These are phyloP conservation scores for Fimicolochytrium jonesii DNA, from an alignment of 192 early-diverging fungal genomes.

Conservation along the genomic window DNA sequence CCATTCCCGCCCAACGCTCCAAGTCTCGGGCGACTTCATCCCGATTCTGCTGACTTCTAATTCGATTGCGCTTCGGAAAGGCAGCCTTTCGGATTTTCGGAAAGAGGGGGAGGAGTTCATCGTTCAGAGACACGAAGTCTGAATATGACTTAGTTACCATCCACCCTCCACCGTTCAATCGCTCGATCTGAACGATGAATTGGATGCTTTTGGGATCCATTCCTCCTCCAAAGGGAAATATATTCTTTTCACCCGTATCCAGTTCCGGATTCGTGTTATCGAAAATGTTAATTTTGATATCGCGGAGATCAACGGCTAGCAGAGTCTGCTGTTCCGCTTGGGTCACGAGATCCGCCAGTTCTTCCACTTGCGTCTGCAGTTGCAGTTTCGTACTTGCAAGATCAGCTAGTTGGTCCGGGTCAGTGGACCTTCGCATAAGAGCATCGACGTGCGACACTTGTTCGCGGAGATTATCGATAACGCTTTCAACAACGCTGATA, in stretches of 20 bases:
- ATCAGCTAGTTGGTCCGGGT: conserved; percentile 9
- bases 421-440: conserved; percentile 1
- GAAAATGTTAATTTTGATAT: conserved; percentile 6
- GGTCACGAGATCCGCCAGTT: conserved; percentile 22
- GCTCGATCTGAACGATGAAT: conserved; percentile 10
- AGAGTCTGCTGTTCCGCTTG: not conserved
- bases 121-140: conserved; percentile 16
- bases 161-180: conserved; percentile 23
- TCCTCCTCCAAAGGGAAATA: not conserved
- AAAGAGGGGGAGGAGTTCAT: conserved; percentile 1
- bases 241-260: not conserved
- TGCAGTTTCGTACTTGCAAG: conserved; percentile 32
- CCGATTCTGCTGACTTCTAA: not conserved
- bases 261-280: conserved; percentile 12
- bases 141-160: conserved; percentile 25
- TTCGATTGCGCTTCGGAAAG: conserved; percentile 6
- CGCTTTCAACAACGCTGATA: not conserved
- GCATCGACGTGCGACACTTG: conserved; percentile 12
- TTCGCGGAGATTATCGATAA: conserved; percentile 3
- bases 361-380: conserved; percentile 27
- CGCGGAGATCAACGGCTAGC: not conserved
- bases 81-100: conserved; percentile 10
- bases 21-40: conserved; percentile 16
- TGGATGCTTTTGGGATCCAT: not conserved
- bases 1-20: conserved; percentile 16